Evolutionary conservation across 345 rosid genomes (phyloP), one percentile per base, ranked within the genome.

Genomic region (Brassica incana): DNA sequence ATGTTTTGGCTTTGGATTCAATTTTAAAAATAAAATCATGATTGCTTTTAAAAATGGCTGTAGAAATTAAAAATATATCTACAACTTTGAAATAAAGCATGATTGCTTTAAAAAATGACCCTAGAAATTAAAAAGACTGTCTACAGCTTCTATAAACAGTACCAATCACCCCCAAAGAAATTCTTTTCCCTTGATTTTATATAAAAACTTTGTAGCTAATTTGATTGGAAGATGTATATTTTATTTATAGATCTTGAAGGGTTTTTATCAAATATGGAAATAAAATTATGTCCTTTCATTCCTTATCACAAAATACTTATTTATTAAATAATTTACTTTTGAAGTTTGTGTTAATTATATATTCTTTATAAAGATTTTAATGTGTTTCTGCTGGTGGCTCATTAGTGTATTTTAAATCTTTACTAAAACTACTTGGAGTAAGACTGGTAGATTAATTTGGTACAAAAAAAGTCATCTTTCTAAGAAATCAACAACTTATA

Each of bases 381-480:
- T 0, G 20, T 54, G 60, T 15, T 54, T 54, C 60, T 16, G 25
- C 4, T 16, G 60, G 23, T 7, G 60, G 60, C 25, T 6, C 60
- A 54, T 54, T 50, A 16, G 25, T 54, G 23, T 15, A 54, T 54
- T 52, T 71, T 11, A 54, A 16, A 4, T 0, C 2, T 3, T 35
- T 54, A 36, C 27, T 36, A 48, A 68, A 65, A 5, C 5, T 30
- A 2, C 36, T 5, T 48, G 5, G 8, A 69, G 14, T 16, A 48
- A 5, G 8, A 2, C 32, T 5, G 20, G 6, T 54, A 15, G 3
- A 23, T 23, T 23, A 23, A 32, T 0, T 1, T 3, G 0, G 18
- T 25, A 67, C 6, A 67, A 67, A 61, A 27, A 35, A 4, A 14
- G 61, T 65, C 76, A 36, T 48, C 74, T 60, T 59, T 29, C 36